phyloP scores from a whole-genome alignment of 192 early-diverging fungal genomes.

The Piromyces sp. region DNA sequence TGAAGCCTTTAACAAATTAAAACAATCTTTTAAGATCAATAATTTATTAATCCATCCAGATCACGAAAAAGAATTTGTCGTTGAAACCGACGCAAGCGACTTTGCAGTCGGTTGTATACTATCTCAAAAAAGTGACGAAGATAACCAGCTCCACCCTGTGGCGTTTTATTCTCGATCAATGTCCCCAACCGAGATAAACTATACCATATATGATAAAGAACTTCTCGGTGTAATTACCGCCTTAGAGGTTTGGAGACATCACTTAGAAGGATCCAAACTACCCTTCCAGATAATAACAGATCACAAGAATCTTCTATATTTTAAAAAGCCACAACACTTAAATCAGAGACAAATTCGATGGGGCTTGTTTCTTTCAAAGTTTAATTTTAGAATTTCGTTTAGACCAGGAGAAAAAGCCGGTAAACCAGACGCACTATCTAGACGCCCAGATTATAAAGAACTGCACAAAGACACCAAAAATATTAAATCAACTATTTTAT shows the following conservation, averaged over 20 bases:
- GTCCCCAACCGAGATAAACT: slow-evolving; percentile 9
- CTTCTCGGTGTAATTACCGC: slow-evolving; percentile 18
- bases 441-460: no score
- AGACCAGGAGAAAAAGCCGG: slow-evolving; percentile 9
- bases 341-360: slow-evolving; percentile 15
- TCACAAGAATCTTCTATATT: slow-evolving; percentile 20
- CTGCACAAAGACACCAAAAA: no score
- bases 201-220: no score
- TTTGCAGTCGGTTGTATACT: no score
- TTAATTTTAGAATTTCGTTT: slow-evolving; percentile 6
- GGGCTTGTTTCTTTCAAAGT: slow-evolving; percentile 6
- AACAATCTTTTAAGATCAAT: no score
- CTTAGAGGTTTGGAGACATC: slow-evolving; percentile 14
- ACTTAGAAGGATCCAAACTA: slow-evolving; percentile 7
- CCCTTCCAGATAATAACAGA: slow-evolving; percentile 14
- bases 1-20: no score
- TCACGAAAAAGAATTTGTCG: no score
- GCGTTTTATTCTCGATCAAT: not conserved
- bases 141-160: no score
- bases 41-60: no score
- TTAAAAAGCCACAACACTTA: slow-evolving; percentile 7
- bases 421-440: slow-evolving; percentile 14
- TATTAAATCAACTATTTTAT: no score
- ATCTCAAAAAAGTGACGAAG: no score
- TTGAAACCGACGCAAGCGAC: no score